Conservation (phyloP, 805 yeast genomes). For the Blastobotrys attinorum region DNA sequence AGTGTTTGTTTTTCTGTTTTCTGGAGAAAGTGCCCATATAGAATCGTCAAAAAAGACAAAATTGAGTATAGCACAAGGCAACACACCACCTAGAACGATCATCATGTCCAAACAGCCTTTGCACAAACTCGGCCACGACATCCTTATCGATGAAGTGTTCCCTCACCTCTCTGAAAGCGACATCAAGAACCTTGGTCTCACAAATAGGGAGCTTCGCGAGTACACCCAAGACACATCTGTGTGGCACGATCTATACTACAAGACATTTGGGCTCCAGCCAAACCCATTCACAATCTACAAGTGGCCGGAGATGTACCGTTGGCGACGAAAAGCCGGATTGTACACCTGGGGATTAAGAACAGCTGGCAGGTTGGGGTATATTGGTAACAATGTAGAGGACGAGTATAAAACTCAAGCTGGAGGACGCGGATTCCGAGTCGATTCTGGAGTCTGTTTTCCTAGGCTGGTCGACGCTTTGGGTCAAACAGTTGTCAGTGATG, state of each 20-base stretch:
- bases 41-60: too few relatives aligned
- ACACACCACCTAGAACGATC: too few relatives aligned
- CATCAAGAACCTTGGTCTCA: slow-evolving; percentile 33
- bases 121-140: slow-evolving; percentile 14
- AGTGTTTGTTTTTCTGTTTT: too few relatives aligned
- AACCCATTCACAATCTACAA: slow-evolving; percentile 35
- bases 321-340: slow-evolving; percentile 35
- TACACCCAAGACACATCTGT: slow-evolving; percentile 35
- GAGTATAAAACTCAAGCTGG: not conserved
- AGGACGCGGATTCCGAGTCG: slow-evolving; percentile 6
- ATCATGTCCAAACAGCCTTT: not conserved
- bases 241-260: slow-evolving; percentile 38
- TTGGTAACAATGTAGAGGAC: not conserved
- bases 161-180: slow-evolving; percentile 26
- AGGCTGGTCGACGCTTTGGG: slow-evolving; percentile 32
- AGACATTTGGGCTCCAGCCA: slow-evolving; percentile 39
- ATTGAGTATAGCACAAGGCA: too few relatives aligned
- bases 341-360: slow-evolving; percentile 45
- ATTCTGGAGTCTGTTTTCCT: slow-evolving; percentile 33
- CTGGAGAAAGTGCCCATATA: too few relatives aligned
- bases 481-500: slow-evolving; percentile 34
- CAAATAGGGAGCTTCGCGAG: slow-evolving; percentile 33
- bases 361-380: slow-evolving; percentile 41
- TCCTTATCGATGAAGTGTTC: slow-evolving; percentile 18
- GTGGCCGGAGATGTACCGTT: slow-evolving; percentile 44